phyloP scores from a whole-genome alignment of 2,329 filamentous ascomycete genomes.

The Neofusicoccum ribis region DNA sequence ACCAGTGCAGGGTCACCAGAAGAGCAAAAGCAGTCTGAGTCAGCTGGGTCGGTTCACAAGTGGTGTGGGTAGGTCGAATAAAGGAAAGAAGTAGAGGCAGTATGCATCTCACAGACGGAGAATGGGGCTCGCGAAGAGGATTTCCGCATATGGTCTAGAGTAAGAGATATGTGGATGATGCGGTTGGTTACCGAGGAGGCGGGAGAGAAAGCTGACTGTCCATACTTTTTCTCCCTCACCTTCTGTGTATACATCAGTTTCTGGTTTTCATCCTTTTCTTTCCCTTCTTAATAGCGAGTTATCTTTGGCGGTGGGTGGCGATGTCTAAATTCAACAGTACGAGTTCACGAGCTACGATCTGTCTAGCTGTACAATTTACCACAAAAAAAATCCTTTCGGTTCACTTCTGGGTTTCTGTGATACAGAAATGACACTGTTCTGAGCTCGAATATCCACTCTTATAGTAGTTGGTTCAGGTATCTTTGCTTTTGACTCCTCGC shows the following conservation, averaged over 20 bases:
- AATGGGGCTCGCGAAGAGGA: too few relatives aligned
- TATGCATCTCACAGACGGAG: too few relatives aligned
- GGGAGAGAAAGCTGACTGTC: neutral
- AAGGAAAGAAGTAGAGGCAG: slow-evolving; percentile 31
- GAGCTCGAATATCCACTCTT: too few relatives aligned
- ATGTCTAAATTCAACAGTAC: neutral
- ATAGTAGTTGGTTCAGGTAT: too few relatives aligned
- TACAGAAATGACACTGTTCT: neutral
- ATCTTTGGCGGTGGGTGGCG: neutral
- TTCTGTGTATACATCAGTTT: neutral
- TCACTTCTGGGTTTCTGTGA: neutral
- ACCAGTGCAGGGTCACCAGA: slow-evolving; percentile 32
- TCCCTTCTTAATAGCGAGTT: neutral
- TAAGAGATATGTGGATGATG: neutral
- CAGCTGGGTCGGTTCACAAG: slow-evolving; percentile 43
- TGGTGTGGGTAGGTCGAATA: slow-evolving; percentile 20
- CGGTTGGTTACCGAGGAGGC: neutral
- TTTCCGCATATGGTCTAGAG: neutral
- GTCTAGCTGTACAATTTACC: neutral
- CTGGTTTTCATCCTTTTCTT: neutral
- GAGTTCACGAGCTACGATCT: neutral
- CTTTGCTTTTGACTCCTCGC: too few relatives aligned
- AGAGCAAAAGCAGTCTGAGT: slow-evolving; percentile 43
- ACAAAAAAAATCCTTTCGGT: neutral
- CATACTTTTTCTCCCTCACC: neutral